Percentiles rank a stretch among this genome's conserved stretches.
These are phyloP conservation scores for Exophiala oligosperma DNA, from an alignment of 2,329 filamentous ascomycete species.

Conservation along the genomic window DNA sequence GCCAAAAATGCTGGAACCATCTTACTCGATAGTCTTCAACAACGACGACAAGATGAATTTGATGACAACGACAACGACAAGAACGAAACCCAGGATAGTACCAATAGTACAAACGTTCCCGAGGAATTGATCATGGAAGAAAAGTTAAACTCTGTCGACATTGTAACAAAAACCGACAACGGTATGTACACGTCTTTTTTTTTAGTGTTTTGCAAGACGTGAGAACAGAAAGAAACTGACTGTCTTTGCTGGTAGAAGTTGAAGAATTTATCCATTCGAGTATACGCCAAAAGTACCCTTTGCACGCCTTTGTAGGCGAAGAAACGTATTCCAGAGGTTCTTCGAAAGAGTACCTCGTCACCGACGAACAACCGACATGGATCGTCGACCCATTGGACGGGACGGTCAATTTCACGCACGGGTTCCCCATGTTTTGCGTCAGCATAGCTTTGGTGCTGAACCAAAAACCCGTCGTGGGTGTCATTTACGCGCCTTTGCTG, in stretches of 20 bases:
- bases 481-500: conserved; percentile 71
- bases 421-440: conserved; percentile 80
- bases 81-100: background rate
- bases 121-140: conserved; percentile 52
- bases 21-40: conserved; percentile 63
- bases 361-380: conserved; percentile 66
- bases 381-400: conserved; percentile 75
- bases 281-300: conserved; percentile 62
- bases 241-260: conserved; percentile 54
- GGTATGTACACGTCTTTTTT: conserved; percentile 45
- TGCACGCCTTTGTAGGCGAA: conserved; percentile 75
- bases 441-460: conserved; percentile 69
- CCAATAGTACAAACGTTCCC: conserved; percentile 27
- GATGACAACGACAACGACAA: background rate
- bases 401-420: conserved; percentile 78
- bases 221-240: background rate
- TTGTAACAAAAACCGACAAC: conserved; percentile 75
- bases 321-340: conserved; percentile 71
- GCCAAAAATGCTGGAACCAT: conserved; percentile 69
- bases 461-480: conserved; percentile 63
- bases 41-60: conserved; percentile 45
- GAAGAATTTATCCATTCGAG: conserved; percentile 67
- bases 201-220: background rate
- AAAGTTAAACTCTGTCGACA: conserved; percentile 74
- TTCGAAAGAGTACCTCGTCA: conserved; percentile 68